phyloP scores from a whole-genome alignment of 2,329 filamentous ascomycete genomes.

The Aspergillus terreus region DNA sequence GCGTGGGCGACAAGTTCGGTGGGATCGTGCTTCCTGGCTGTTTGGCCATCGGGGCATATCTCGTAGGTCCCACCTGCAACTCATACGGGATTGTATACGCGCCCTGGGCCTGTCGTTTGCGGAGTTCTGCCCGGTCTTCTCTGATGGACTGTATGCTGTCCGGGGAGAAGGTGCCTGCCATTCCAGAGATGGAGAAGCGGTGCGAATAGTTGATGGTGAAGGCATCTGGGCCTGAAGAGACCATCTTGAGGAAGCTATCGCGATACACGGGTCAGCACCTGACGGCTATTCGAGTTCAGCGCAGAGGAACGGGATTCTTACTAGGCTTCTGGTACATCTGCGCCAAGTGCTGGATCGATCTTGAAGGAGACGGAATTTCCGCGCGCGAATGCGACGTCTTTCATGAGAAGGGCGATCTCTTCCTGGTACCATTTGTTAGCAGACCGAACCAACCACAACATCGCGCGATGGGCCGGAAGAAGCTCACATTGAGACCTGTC shows the following conservation, averaged over 20 bases:
- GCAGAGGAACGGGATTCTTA: conserved; percentile 30
- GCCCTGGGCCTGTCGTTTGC: conserved; percentile 28
- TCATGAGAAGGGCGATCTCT: conserved; percentile 39
- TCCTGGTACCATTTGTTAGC: conserved; percentile 28
- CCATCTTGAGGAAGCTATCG: conserved; percentile 53
- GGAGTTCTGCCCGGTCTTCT: conserved; percentile 19
- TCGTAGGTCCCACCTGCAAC: conserved; percentile 52
- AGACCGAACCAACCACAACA: conserved; percentile 2
- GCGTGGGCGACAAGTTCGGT: conserved; percentile 43
- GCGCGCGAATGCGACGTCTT: conserved; percentile 32
- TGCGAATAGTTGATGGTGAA: conserved; percentile 57
- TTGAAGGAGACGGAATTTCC: conserved; percentile 44
- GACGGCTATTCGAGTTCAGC: background rate
- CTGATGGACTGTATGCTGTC: conserved; percentile 29
- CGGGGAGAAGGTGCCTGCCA: conserved; percentile 58
- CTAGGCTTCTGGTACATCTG: conserved; percentile 53
- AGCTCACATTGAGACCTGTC: conserved; percentile 43
- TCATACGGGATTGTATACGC: conserved; percentile 49
- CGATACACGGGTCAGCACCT: background rate
- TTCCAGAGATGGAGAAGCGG: conserved; percentile 62
- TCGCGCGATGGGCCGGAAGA: background rate
- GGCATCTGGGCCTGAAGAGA: conserved; percentile 52
- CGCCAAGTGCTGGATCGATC: conserved; percentile 43
- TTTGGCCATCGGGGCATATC: conserved; percentile 60
- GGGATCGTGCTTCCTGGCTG: conserved; percentile 59